Evolutionary conservation across 2,329 filamentous ascomycete species (phyloP).

Genomic region (Xylaria sp.): DNA sequence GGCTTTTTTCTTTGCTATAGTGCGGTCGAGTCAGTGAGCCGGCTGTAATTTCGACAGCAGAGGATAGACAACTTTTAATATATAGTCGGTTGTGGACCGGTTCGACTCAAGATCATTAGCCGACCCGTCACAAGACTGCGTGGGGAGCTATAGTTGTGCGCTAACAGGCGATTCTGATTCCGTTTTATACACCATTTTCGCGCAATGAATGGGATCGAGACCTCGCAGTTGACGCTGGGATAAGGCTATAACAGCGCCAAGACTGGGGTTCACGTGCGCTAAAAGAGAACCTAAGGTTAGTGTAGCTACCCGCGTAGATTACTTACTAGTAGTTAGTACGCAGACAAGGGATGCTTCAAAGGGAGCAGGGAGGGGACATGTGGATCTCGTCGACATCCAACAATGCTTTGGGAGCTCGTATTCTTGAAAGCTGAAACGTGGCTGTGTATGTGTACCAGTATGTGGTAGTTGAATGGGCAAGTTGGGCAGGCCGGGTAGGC

Average conservation of each 20-base stretch:
- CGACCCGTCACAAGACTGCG: slow-evolving; percentile 14
- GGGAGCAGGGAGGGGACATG: slow-evolving; percentile 10
- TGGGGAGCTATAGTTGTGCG: background rate
- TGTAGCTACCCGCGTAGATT: background rate
- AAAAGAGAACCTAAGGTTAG: background rate
- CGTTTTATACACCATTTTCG: slow-evolving; percentile 18
- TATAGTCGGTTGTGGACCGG: background rate
- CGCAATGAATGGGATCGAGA: slow-evolving; percentile 10
- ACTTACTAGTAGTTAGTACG: background rate
- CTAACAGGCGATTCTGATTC: slow-evolving; percentile 21
- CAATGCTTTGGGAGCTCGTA: slow-evolving; percentile 20
- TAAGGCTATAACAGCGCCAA: slow-evolving; percentile 31
- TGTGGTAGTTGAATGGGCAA: background rate
- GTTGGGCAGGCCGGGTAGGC: background rate
- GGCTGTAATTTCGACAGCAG: slow-evolving; percentile 1
- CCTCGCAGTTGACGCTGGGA: slow-evolving; percentile 7
- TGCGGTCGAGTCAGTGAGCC: background rate
- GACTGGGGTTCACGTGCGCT: slow-evolving; percentile 28
- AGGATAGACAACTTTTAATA: background rate
- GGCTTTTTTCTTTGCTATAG: background rate
- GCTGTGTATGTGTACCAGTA: slow-evolving; percentile 12
- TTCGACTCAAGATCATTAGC: background rate
- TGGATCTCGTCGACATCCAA: background rate
- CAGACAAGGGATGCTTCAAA: background rate
- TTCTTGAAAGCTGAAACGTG: slow-evolving; percentile 21